Base-by-base conservation (phyloP, 192 early-diverging fungal species). In the Coemansia sp. region DNA sequence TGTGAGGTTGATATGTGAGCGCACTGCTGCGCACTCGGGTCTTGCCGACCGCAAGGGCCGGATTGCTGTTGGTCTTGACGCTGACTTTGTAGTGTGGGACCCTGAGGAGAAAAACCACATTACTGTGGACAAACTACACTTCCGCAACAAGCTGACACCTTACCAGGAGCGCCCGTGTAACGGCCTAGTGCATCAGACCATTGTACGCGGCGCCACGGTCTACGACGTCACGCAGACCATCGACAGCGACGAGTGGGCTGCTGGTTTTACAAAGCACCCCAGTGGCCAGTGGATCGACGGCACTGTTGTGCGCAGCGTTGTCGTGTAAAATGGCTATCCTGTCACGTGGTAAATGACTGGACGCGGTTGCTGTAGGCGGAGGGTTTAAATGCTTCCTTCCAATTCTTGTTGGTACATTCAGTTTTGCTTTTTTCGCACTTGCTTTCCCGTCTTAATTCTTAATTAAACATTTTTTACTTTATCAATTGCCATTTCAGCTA, bases 81-180 rank as follows among this genome's bases (percentile, higher is more conserved):
- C 87, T 8, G 91, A 93, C 82, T 85, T 93, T 73, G 88, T 91
- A 51, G 83, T 93, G 61, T 93, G 90, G 90, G 80, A 74, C 36
- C 90, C 90, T 1, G 88, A 91, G 27, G 84, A 85, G 64, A 70
- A 79, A 1, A 89, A 85, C 77, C 70, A 57, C 17, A 76, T 90
- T 53, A 85, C 79, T 9, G 78, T 75, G 14, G 84, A 88, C 61
- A 84, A 86, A 66, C 87, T 93, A 27, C 88, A 91, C 63, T 93
- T 93, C 77, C 89, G 89, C 69, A 90, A 93, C 72, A 93, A 91
- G 80, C 78, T 91, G 11, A 89, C 89, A 2, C 91, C 91, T 5
- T 93, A 93, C 73, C 73, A 85, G 64, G 89, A 88, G 24, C 80
- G 80, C 51, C 60, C 61, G 3, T 78, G 90, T 56, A 66, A 86